Conservation (phyloP, 345 rosid species). For the Cochlearia excelsa region DNA sequence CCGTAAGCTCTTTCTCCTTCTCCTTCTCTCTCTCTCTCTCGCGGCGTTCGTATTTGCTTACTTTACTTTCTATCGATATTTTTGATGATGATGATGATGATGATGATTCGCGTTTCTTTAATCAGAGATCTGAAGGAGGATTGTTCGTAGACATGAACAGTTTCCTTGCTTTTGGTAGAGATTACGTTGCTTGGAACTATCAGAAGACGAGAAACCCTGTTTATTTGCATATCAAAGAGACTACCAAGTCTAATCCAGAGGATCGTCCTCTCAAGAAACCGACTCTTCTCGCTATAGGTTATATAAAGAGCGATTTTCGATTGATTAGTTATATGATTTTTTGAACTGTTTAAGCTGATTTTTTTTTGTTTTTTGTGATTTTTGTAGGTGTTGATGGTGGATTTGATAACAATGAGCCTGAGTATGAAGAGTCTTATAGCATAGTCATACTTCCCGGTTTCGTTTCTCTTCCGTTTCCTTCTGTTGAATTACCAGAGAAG, state of each 20-base stretch:
- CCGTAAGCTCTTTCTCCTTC: conserved; percentile 42
- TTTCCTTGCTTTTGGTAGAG: conserved; percentile 93
- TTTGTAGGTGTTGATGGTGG: conserved; percentile 86
- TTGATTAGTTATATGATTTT: no score
- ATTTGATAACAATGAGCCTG: conserved; percentile 79
- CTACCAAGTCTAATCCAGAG: conserved; percentile 66
- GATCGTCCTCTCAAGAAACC: conserved; percentile 92
- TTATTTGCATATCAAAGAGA: conserved; percentile 82
- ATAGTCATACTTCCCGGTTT: conserved; percentile 76
- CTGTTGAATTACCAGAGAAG: conserved; percentile 97
- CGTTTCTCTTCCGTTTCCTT: conserved; percentile 74
- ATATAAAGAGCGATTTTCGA: no score
- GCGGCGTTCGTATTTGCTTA: not conserved
- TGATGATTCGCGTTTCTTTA: conserved; percentile 20
- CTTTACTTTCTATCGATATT: not conserved
- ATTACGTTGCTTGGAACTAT: conserved; percentile 76
- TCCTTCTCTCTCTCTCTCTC: not conserved
- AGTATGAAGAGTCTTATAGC: conserved; percentile 69
- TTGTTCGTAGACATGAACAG: conserved; percentile 82
- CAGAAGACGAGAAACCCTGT: conserved; percentile 90
- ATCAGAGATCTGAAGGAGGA: conserved; percentile 90
- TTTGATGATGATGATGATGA: conserved; percentile 16
- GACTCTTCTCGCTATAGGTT: conserved; percentile 87
- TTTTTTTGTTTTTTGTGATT: conserved; percentile 16
- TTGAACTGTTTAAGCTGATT: not conserved